Conservation (phyloP, 345 rosid species). For the Theobroma cacao region DNA sequence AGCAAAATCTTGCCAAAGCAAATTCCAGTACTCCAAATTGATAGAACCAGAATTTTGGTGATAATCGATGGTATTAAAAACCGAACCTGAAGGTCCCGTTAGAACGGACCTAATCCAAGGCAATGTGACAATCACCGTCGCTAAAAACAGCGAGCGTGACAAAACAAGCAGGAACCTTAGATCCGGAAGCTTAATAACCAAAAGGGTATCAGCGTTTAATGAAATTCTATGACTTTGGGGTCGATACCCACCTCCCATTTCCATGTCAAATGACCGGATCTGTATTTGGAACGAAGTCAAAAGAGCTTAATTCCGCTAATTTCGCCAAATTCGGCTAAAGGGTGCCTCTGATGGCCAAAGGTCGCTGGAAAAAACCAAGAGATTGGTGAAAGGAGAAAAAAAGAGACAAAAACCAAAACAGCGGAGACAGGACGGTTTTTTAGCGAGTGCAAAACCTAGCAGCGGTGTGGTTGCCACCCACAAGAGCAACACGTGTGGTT, state of each 20-base stretch:
- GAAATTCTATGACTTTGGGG: slow-evolving; percentile 17
- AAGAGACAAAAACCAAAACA: slow-evolving; percentile 10
- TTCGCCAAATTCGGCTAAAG: not conserved
- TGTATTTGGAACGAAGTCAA: not conserved
- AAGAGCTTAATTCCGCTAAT: not conserved
- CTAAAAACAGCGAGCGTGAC: slow-evolving; percentile 47
- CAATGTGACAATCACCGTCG: slow-evolving; percentile 33
- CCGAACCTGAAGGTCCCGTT: slow-evolving; percentile 16
- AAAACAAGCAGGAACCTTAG: slow-evolving; percentile 31
- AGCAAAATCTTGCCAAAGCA: slow-evolving; percentile 38
- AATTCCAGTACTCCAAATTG: slow-evolving; percentile 30
- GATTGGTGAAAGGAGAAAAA: not conserved
- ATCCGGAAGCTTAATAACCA: slow-evolving; percentile 45
- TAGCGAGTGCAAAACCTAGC: slow-evolving; percentile 60
- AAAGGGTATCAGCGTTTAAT: slow-evolving; percentile 21
- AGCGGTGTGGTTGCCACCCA: slow-evolving; percentile 72
- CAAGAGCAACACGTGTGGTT: slow-evolving; percentile 42
- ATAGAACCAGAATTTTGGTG: slow-evolving; percentile 16
- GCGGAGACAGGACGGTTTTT: not conserved
- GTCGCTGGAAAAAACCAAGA: not conserved
- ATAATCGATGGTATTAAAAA: not conserved
- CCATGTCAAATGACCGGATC: slow-evolving; percentile 19
- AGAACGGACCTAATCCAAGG: slow-evolving; percentile 30
- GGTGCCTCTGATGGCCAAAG: slow-evolving; percentile 19
- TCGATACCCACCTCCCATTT: slow-evolving; percentile 18